These are phyloP conservation scores for Sporothrix dimorphospora DNA, from an alignment of 2,329 filamentous ascomycete genomes.

Conservation along the genomic window DNA sequence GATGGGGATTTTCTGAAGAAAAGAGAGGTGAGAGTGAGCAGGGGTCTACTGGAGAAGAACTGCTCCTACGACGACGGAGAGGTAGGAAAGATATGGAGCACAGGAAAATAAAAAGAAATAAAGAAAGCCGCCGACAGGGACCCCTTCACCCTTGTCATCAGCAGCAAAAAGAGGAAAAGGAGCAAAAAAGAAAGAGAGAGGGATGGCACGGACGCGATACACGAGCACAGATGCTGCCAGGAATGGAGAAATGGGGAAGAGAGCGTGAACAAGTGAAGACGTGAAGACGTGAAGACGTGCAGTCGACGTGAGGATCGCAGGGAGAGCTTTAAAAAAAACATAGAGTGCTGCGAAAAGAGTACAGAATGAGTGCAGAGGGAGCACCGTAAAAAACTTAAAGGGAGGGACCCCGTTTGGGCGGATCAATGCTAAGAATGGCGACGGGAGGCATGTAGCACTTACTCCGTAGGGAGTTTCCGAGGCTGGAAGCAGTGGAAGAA, in stretches of 20 bases:
- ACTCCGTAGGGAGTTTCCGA: not conserved
- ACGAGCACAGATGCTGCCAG: slow-evolving; percentile 15
- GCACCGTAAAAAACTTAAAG: not conserved
- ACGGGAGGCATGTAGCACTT: not conserved
- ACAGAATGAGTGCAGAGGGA: not conserved
- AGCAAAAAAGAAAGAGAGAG: not conserved
- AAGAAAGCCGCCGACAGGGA: slow-evolving; percentile 6
- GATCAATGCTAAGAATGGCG: not conserved
- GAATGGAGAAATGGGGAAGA: slow-evolving; percentile 19
- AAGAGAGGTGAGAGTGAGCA: slow-evolving; percentile 11
- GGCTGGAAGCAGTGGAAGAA: slow-evolving; percentile 9
- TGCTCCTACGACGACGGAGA: not conserved
- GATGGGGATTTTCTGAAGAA: not conserved
- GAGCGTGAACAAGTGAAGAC: not conserved
- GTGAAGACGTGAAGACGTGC: slow-evolving; percentile 9
- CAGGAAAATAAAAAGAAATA: slow-evolving; percentile 1
- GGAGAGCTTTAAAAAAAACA: not conserved
- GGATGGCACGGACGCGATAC: slow-evolving; percentile 27
- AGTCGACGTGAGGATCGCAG: slow-evolving; percentile 23
- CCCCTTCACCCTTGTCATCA: slow-evolving; percentile 9
- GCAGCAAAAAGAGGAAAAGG: not conserved
- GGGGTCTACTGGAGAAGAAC: slow-evolving; percentile 10
- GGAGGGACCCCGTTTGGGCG: slow-evolving; percentile 13
- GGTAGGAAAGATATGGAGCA: no score
- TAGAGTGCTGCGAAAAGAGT: not conserved